Percentiles rank a stretch among this genome's conserved stretches.
These are phyloP conservation scores for Apiotrichum sp. DNA, from an alignment of 1,284 basidiomycete genomes.

Conservation along the genomic window DNA sequence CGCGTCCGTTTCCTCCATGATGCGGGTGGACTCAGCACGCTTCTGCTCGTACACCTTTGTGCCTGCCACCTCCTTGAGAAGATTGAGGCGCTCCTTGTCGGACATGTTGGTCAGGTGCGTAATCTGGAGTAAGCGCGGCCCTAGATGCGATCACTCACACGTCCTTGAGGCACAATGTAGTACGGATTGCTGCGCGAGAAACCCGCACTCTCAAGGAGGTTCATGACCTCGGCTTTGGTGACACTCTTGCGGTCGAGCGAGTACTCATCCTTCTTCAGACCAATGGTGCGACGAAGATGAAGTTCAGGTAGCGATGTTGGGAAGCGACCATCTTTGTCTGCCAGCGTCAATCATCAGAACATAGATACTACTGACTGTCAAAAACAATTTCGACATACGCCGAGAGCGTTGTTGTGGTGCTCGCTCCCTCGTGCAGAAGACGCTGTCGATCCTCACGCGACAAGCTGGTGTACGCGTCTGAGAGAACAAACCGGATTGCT, in stretches of 20 bases:
- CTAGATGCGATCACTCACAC: constrained; percentile 55
- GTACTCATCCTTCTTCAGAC: constrained; percentile 98
- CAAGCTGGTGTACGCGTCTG: constrained; percentile 96
- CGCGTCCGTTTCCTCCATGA: constrained; percentile 93
- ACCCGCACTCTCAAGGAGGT: constrained; percentile 86
- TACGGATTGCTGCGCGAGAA: constrained; percentile 98
- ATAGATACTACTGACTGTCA: constrained; percentile 54
- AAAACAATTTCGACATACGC: constrained; percentile 87
- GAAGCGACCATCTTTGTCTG: constrained; percentile 69
- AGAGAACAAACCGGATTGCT: constrained; percentile 95
- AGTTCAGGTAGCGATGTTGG: constrained; percentile 80
- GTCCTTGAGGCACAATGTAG: constrained; percentile 97
- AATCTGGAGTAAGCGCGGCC: constrained; percentile 56
- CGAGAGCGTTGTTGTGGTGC: constrained; percentile 79
- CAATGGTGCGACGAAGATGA: constrained; percentile 85
- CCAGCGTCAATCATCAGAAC: not conserved
- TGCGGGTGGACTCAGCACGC: constrained; percentile 80
- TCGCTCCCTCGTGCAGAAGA: constrained; percentile 87
- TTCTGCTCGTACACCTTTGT: constrained; percentile 98
- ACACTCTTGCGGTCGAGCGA: constrained; percentile 86
- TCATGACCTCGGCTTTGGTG: constrained; percentile 96
- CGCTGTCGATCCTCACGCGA: constrained; percentile 86
- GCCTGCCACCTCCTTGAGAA: constrained; percentile 96
- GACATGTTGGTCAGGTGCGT: constrained; percentile 96
- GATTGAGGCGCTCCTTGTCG: constrained; percentile 84